Percentiles rank a stretch among this genome's conserved stretches.
These are phyloP conservation scores for Rhizopogon vesiculosus DNA, from an alignment of 768 basidiomycete genomes.

Conservation along the genomic window DNA sequence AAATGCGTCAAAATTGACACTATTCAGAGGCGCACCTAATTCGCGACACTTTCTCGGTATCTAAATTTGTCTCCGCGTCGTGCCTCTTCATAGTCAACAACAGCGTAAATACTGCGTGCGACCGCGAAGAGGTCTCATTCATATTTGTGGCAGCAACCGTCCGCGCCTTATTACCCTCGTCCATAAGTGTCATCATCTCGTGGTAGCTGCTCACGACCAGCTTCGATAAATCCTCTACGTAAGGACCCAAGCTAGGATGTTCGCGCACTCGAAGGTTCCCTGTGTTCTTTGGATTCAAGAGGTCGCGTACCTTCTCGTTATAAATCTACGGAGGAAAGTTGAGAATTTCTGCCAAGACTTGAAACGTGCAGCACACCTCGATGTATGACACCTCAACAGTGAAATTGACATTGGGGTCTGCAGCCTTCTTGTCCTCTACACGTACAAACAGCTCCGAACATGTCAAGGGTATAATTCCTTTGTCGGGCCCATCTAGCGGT, in stretches of 20 bases:
- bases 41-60: conserved; percentile 98
- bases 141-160: conserved; percentile 99
- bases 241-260: conserved; percentile 94
- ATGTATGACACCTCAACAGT: conserved; percentile 99
- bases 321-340: conserved; percentile 57
- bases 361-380: conserved; percentile 49
- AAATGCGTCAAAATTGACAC: too few species aligned
- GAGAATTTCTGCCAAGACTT: not conserved
- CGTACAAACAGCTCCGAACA: conserved; percentile 90
- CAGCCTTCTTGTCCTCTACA: conserved; percentile 57
- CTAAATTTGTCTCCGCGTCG: conserved; percentile 79
- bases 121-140: conserved; percentile 99
- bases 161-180: conserved; percentile 98
- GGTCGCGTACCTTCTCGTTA: conserved; percentile 96
- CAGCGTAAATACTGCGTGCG: conserved; percentile 97
- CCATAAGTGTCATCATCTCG: conserved; percentile 99
- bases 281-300: conserved; percentile 95
- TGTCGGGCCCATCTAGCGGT: conserved; percentile 79
- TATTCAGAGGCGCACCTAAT: conserved; percentile 58
- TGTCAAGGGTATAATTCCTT: conserved; percentile 96
- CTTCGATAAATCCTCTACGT: conserved; percentile 96
- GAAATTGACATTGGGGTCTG: conserved; percentile 69
- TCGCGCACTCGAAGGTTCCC: conserved; percentile 96
- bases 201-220: conserved; percentile 87
- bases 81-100: conserved; percentile 89